A percentile compares a stretch with the other conserved stretches of the same genome.
phyloP scores from a whole-genome alignment of 2,329 filamentous ascomycete species.

The Botrytis medusae region DNA sequence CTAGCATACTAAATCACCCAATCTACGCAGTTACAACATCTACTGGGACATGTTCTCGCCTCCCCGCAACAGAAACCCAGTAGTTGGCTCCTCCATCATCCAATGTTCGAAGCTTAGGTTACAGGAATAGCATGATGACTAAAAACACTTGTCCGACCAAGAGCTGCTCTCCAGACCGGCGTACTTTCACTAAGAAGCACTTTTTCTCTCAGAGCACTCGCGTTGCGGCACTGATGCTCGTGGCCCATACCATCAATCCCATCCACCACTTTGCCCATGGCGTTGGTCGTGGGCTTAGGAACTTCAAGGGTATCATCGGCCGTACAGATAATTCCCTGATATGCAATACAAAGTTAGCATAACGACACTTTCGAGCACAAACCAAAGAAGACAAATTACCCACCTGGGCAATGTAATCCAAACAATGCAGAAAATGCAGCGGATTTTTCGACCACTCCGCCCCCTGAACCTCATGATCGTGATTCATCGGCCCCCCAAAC shows the following conservation, averaged over 20 bases:
- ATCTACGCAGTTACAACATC: background rate
- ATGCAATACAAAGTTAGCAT: background rate
- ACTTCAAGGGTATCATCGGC: background rate
- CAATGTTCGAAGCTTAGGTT: background rate
- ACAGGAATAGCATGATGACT: constrained; percentile 1
- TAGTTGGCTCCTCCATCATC: background rate
- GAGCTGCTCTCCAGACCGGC: constrained; percentile 1
- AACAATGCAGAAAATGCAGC: background rate
- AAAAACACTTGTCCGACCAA: constrained; percentile 2
- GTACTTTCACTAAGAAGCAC: constrained; percentile 1
- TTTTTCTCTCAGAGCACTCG: background rate
- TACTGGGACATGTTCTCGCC: background rate
- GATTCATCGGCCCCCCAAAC: background rate
- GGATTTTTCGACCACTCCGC: constrained; percentile 3
- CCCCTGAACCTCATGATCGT: constrained; percentile 1
- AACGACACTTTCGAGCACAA: background rate
- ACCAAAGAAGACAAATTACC: accelerated
- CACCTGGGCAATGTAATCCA: constrained; percentile 3
- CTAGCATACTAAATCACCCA: background rate
- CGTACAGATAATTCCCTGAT: background rate
- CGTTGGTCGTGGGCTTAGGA: background rate
- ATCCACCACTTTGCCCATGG: constrained; percentile 2
- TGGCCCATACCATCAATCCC: constrained; percentile 1
- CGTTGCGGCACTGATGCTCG: background rate
- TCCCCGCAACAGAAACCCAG: background rate